Percentiles rank a stretch among this genome's conserved stretches.
Evolutionary conservation across 768 basidiomycete genomes (phyloP).

Genomic region (Mycena floridula): DNA sequence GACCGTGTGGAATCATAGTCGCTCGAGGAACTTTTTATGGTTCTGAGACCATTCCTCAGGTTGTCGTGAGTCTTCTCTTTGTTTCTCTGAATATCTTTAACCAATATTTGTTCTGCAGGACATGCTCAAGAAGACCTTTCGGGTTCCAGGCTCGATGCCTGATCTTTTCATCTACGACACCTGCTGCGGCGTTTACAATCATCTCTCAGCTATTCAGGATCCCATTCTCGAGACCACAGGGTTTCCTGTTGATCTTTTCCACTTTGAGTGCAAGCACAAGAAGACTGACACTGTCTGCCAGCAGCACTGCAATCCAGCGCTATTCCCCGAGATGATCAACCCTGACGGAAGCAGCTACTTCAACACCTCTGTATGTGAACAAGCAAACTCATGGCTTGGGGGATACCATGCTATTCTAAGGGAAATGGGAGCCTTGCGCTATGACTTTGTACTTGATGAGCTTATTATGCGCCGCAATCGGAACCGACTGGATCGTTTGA

Average conservation of each 20-base stretch:
- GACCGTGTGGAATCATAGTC: conserved; percentile 18
- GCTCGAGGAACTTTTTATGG: conserved; percentile 14
- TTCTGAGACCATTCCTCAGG: conserved; percentile 10
- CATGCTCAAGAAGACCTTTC: background rate
- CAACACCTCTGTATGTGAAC: conserved; percentile 27
- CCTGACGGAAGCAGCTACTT: conserved; percentile 8
- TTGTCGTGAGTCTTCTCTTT: conserved; percentile 15
- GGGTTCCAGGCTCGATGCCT: conserved; percentile 7
- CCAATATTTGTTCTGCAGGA: background rate
- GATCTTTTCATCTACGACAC: conserved; percentile 14
- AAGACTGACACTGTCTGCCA: conserved; percentile 2
- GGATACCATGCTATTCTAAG: conserved; percentile 15
- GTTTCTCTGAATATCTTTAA: conserved; percentile 8
- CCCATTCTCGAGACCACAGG: background rate
- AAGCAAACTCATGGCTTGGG: conserved; percentile 25
- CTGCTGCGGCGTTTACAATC: conserved; percentile 9
- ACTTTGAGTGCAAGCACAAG: conserved; percentile 5
- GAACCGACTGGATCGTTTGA: background rate
- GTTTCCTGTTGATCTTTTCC: conserved; percentile 5
- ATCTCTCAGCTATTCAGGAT: conserved; percentile 1
- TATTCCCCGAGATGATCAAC: conserved; percentile 30
- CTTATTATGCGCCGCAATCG: conserved; percentile 18
- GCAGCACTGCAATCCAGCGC: conserved; percentile 14
- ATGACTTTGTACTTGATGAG: conserved; percentile 25
- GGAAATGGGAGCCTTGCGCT: conserved; percentile 18